These are phyloP conservation scores for Aspergillus hancockii DNA, from an alignment of 495 filamentous ascomycete species.

Conservation along the genomic window DNA sequence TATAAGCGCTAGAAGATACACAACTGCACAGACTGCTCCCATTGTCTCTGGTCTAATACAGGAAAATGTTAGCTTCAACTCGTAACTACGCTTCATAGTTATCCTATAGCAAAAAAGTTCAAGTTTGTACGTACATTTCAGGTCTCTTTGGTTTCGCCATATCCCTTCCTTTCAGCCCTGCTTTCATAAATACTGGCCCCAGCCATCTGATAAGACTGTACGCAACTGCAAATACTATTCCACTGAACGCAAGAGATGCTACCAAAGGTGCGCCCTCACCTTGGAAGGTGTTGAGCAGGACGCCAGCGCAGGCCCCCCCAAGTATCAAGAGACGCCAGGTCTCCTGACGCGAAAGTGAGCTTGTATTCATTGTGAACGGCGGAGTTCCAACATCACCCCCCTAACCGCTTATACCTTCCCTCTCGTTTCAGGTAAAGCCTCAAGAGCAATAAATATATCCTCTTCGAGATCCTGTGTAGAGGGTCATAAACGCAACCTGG, in stretches of 20 bases:
- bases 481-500: constrained; percentile 35
- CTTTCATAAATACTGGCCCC: constrained; percentile 84
- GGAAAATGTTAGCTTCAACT: constrained; percentile 22
- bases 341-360: constrained; percentile 65
- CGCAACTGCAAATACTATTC: constrained; percentile 74
- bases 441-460: neutral
- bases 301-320: constrained; percentile 64
- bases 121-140: constrained; percentile 63
- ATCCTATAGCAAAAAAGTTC: constrained; percentile 1
- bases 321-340: constrained; percentile 68
- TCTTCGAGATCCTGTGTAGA: neutral
- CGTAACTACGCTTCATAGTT: neutral
- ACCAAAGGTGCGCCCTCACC: constrained; percentile 87
- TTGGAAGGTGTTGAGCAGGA: constrained; percentile 79
- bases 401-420: neutral
- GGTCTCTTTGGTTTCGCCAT: constrained; percentile 75
- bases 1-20: constrained; percentile 85
- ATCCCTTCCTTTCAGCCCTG: constrained; percentile 89
- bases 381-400: constrained; percentile 10
- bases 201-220: constrained; percentile 93
- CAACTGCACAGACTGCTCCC: constrained; percentile 92
- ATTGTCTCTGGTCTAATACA: constrained; percentile 81
- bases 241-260: constrained; percentile 82
- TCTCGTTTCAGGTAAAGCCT: neutral
- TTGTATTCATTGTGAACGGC: constrained; percentile 39